Base-by-base conservation (phyloP, 768 basidiomycete genomes). In the Auriscalpium orientale region DNA sequence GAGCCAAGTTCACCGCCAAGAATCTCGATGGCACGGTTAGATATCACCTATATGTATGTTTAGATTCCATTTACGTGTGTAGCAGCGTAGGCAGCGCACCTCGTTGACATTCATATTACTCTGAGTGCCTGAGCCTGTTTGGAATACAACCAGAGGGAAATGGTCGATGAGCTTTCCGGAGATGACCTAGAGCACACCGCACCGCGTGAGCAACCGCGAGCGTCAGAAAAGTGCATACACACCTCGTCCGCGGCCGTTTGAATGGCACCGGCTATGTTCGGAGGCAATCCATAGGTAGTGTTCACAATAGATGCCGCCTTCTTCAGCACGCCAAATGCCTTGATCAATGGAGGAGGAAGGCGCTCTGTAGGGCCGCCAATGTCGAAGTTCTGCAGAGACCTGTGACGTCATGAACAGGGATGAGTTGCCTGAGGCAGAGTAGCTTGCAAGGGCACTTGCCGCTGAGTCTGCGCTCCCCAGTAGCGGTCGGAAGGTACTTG, bases 71-170 rank as follows among this genome's bases (percentile, higher is more conserved):
- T 34, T 46, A 36, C 22, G 28, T 40, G 51, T 8, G 11, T n/a
- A 2, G 16, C 3, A 3, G 16, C 8, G 50, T n/a, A 43, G 46
- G 20, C 2, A 33, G 54, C 70, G 21, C 44, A 88, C 92, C 82
- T 99, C 97, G 70, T 99, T 99, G 58, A 83, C 91, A 71, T 72
- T 99, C 97, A 99, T 99, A 77, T 99, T 99, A 67, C 90, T 95
- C 72, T 99, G 97, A 1, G 97, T 99, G 18, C 97, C 97, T 55
- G 91, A 95, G 57, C 97, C 97, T 21, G 97, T 99, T 73, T 99
- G 97, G 82, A 98, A 99, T 44, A 99, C 95, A 38, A 99, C 97
- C 40, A 99, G 77, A 22, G 97, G 97, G 76, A 99, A 99, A 73
- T 99, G 90, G 62, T 94, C 94, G 20, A 87, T 79, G 57, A 99